Evolutionary conservation across 345 rosid species (phyloP).

Genomic region (Eucalyptus tenuipes): DNA sequence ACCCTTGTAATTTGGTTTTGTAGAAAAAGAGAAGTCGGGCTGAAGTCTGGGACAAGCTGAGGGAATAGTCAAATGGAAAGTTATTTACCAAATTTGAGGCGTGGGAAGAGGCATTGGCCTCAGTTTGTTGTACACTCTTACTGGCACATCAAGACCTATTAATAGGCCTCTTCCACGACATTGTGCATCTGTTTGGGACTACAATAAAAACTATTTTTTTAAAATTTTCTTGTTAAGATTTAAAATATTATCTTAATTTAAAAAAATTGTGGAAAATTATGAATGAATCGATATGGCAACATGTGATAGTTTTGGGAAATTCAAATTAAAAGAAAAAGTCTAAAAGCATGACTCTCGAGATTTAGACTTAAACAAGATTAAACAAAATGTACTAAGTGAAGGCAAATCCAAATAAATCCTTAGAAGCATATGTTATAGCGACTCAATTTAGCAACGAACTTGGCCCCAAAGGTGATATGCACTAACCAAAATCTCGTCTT

Average conservation of each 20-base stretch:
- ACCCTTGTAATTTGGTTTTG: neutral
- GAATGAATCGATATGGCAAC: neutral
- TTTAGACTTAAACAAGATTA: no score
- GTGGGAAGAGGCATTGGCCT: no score
- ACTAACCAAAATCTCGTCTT: rapidly evolving
- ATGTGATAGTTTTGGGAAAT: neutral
- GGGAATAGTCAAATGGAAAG: no score
- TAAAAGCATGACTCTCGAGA: rapidly evolving
- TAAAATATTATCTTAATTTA: no score
- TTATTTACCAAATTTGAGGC: no score
- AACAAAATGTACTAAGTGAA: neutral
- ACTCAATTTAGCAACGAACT: neutral
- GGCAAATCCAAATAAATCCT: neutral
- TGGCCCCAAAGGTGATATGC: neutral
- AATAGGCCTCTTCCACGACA: no score
- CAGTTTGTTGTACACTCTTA: no score
- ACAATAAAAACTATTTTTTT: neutral
- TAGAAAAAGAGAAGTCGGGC: neutral
- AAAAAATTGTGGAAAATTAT: no score
- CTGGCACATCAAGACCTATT: no score
- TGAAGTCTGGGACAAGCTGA: neutral
- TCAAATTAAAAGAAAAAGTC: neutral
- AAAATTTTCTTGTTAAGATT: neutral
- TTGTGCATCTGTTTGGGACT: neutral
- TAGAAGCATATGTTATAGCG: neutral